These are phyloP conservation scores for Penstemon davidsonii DNA, from an alignment of 257 asterid genomes.

Conservation along the genomic window DNA sequence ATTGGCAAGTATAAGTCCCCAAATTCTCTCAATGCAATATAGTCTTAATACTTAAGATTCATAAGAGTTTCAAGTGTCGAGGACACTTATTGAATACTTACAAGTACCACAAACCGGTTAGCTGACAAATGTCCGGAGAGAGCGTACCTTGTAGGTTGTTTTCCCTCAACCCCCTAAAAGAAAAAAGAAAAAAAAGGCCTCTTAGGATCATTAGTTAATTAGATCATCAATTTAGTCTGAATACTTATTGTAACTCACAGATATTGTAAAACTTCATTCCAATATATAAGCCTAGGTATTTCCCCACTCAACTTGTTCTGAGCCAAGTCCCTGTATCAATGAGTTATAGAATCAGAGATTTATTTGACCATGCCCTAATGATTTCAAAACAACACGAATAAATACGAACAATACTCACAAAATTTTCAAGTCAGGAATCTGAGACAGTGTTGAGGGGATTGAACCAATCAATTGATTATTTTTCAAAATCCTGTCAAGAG, in stretches of 20 bases:
- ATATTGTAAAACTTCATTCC: constrained; percentile 96
- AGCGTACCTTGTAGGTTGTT: constrained; percentile 83
- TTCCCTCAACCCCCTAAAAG: constrained; percentile 78
- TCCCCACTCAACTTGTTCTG: constrained; percentile 88
- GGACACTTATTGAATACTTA: constrained; percentile 41
- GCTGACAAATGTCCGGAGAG: constrained; percentile 94
- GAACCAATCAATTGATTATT: constrained; percentile 88
- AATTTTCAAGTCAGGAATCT: constrained; percentile 85
- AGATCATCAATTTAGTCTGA: not conserved
- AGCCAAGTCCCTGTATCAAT: constrained; percentile 72
- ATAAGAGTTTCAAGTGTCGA: not conserved
- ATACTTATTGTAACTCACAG: constrained; percentile 52
- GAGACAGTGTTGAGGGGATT: constrained; percentile 93
- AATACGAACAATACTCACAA: constrained; percentile 54
- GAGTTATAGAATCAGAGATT: not conserved
- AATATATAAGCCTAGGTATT: constrained; percentile 87
- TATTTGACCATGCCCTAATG: not conserved
- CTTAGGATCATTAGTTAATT: not conserved
- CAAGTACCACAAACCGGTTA: constrained; percentile 96
- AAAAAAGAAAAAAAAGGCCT: not conserved
- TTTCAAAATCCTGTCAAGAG: constrained; percentile 56
- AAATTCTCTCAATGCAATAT: not conserved
- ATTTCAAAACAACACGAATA: not conserved
- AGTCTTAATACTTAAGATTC: not conserved
- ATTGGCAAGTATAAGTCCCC: not conserved